Evolutionary conservation across 2,329 filamentous ascomycete genomes (phyloP), one percentile per base, ranked within the genome.

Genomic region (Neofusicoccum cordaticola): DNA sequence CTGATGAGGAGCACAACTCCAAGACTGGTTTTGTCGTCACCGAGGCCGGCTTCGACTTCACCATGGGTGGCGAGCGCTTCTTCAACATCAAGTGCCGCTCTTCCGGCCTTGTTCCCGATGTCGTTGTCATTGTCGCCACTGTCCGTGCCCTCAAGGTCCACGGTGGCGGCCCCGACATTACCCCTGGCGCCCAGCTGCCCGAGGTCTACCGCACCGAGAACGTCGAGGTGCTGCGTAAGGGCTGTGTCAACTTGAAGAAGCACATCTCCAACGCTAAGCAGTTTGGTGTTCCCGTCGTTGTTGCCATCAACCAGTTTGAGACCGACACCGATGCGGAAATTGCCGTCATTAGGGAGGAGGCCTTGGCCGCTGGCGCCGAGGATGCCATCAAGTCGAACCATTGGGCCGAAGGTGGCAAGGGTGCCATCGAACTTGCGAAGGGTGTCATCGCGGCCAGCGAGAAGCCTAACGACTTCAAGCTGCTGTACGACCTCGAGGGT

Each of bases 21-120:
- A 94, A 95, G 83, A 87, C 91, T 35, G 95, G 95, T 9, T 98
- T 95, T 72, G 94, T 97, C 22, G 89, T 99, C 42, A 99, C 95
- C 1, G 95, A 99, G 79, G 94, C 95, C 62, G 95, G 95, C 9
- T 99, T 99, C 78, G 95, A 99, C 80, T 99, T 99, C 81, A 98
- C 95, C 72, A 99, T 99, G 95, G 95, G 95, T 69, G 95, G 95
- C 68, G 95, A 99, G 85, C 90, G 95, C 61, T 99, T 99, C 85
- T 98, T 99, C 88, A 98, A 99, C 83, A 98, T 99, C 84, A 99
- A 99, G 85, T 98, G 95, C 82, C 90, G 95, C 66, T 91, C 93
- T 9, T 97, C 94, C 5, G 94, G 94, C 27, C 88, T 99, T 51
- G 87, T 92, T 2, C 95, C 95, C 1, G 95, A 99, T 73, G 92